Evolutionary conservation across 2,329 filamentous ascomycete species (phyloP), one percentile per base, ranked within the genome.

Genomic region (Lomentospora prolificans): DNA sequence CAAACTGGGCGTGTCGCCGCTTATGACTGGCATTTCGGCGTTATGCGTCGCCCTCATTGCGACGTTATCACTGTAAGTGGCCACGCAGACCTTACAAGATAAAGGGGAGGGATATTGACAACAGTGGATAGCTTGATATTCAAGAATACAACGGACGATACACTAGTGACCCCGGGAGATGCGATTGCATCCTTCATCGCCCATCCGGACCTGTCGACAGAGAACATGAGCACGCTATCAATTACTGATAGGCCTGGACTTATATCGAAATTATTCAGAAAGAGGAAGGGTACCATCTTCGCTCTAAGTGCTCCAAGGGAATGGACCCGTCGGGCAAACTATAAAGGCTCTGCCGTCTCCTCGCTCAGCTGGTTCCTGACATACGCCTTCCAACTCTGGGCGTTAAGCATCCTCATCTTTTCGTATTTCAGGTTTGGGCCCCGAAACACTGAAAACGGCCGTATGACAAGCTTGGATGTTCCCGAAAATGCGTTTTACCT

Each of bases 101-200:
- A n/a, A n/a, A 17, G 39, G 19, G 39, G 39, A 7, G 5, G 12
- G 12, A n/a, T n/a, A 17, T 28, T 51, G 31, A 51, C 50, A 17
- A 22, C 19, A 6, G 22, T n/a, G 5, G 28, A n/a, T n/a, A 55
- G 52, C 5, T 31, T 48, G 19, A 14, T 48, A n/a, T n/a, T 55
- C 19, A 41, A 44, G n/a, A 55, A 48, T n/a, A 41, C 27, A 10
- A 46, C 52, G 12, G 52, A 30, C n/a, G 52, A 65, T 12, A 75
- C 74, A 0, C 68, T 79, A 3, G 70, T 73, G n/a, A 78, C 75
- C 0, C 67, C 78, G 2, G 76, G 76, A 24, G 76, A 79, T 58
- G 73, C 73, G 24, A 66, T 79, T 12, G 61, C 69, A 2, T 78
- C 75, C 1, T 79, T 79, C 55, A 69, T 79, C 51, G 63, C 64